Conservation (phyloP, 352 stramenopile species). For the Phytophthora niederhauseri region DNA sequence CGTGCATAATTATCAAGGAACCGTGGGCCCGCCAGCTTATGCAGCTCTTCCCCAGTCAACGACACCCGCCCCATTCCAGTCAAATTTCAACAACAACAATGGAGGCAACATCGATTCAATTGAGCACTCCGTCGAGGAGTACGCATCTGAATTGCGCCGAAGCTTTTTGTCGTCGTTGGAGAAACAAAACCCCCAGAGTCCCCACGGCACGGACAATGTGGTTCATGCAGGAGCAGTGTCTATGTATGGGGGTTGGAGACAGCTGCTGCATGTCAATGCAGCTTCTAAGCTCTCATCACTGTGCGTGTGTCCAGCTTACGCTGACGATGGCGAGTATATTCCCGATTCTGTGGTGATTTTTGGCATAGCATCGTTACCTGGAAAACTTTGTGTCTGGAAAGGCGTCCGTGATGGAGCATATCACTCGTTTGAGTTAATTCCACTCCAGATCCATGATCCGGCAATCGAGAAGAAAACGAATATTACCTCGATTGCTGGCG, state of each 20-base stretch:
- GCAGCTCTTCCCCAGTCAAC: conserved; percentile 21
- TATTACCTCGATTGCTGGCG: conserved; percentile 78
- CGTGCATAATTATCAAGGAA: conserved; percentile 25
- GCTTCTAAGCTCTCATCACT: conserved; percentile 45
- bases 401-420: conserved; percentile 42
- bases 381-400: conserved; percentile 69
- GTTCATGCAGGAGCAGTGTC: conserved; percentile 70
- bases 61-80: conserved; percentile 26
- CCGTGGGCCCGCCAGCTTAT: conserved; percentile 3
- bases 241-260: conserved; percentile 78
- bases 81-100: conserved; percentile 16
- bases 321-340: conserved; percentile 77
- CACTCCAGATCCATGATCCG: conserved; percentile 56
- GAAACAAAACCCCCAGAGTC: conserved; percentile 32
- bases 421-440: conserved; percentile 53
- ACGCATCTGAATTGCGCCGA: conserved; percentile 40
- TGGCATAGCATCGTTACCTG: conserved; percentile 51
- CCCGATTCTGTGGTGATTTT: conserved; percentile 77
- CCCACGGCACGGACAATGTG: conserved; percentile 38
- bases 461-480: conserved; percentile 53
- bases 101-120: conserved; percentile 1
- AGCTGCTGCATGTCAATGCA: conserved; percentile 46
- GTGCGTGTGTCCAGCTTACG: conserved; percentile 77
- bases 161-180: conserved; percentile 45
- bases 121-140: conserved; percentile 33